Conservation (phyloP, 2,329 filamentous ascomycete species). For the Xylariaceae sp. region DNA sequence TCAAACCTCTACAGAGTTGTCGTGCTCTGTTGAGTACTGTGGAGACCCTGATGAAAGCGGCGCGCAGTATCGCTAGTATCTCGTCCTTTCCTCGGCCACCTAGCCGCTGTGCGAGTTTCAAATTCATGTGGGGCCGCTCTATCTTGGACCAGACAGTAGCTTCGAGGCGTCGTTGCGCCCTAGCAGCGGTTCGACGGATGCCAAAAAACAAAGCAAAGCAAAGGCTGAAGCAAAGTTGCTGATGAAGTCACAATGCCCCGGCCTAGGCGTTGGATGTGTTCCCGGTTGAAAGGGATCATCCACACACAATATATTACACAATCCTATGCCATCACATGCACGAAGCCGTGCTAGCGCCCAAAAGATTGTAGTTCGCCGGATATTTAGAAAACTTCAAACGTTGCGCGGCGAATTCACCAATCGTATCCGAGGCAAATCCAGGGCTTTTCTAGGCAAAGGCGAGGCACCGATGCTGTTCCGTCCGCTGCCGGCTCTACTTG, state of each 20-base stretch:
- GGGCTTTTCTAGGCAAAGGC: conserved; percentile 31
- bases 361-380: neutral
- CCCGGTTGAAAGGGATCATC: conserved; percentile 10
- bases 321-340: neutral
- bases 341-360: neutral
- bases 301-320: conserved; percentile 6
- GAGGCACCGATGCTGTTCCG: conserved; percentile 24
- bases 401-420: conserved; percentile 45
- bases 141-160: neutral
- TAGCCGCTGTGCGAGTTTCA: neutral
- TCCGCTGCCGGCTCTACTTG: conserved; percentile 13
- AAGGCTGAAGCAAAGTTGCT: conserved; percentile 1
- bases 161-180: neutral
- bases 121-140: neutral
- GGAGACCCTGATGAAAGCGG: neutral
- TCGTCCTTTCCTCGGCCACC: neutral
- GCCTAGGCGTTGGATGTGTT: neutral
- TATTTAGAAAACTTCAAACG: conserved; percentile 33
- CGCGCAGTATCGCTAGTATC: neutral
- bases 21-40: neutral
- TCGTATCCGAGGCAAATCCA: conserved; percentile 41
- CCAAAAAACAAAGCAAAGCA: neutral
- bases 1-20: neutral
- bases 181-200: neutral
- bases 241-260: conserved; percentile 14